These are phyloP conservation scores for Jamesozyma rosinii DNA, from an alignment of 805 yeast genomes.

Conservation along the genomic window DNA sequence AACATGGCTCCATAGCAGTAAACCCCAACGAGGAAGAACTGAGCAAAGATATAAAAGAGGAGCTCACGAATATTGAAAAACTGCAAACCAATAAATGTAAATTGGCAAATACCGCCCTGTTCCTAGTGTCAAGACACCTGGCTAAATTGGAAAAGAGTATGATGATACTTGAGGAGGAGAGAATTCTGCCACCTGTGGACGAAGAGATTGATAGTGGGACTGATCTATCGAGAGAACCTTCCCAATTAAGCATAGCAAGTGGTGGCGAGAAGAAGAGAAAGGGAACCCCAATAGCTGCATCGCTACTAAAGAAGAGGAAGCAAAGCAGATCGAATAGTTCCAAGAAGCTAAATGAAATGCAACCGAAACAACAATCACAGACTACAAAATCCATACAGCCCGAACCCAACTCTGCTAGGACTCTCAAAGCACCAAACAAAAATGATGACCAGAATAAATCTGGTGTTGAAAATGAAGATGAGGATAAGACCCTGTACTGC, in stretches of 20 bases:
- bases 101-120: slow-evolving; percentile 75
- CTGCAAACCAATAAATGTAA: slow-evolving; percentile 72
- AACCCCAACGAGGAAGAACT: slow-evolving; percentile 73
- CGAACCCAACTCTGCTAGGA: background rate
- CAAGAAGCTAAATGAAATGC: slow-evolving; percentile 3
- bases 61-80: slow-evolving; percentile 47
- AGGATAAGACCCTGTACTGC: slow-evolving; percentile 69
- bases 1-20: slow-evolving; percentile 70
- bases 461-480: slow-evolving; percentile 36
- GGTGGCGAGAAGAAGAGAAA: slow-evolving; percentile 15
- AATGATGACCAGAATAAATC: slow-evolving; percentile 31
- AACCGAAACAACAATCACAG: background rate
- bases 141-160: slow-evolving; percentile 66
- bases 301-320: slow-evolving; percentile 17
- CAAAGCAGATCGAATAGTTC: slow-evolving; percentile 9
- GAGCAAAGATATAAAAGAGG: slow-evolving; percentile 58
- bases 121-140: slow-evolving; percentile 66
- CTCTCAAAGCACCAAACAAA: background rate
- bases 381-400: background rate
- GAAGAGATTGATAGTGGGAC: slow-evolving; percentile 29
- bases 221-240: slow-evolving; percentile 26
- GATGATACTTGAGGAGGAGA: slow-evolving; percentile 66
- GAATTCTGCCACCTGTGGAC: slow-evolving; percentile 55
- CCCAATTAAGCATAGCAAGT: slow-evolving; percentile 14
- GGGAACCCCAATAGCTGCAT: slow-evolving; percentile 12